A percentile compares a stretch with the other conserved stretches of the same genome.
phyloP scores from a whole-genome alignment of 345 rosid species.

The Cardamine resedifolia region DNA sequence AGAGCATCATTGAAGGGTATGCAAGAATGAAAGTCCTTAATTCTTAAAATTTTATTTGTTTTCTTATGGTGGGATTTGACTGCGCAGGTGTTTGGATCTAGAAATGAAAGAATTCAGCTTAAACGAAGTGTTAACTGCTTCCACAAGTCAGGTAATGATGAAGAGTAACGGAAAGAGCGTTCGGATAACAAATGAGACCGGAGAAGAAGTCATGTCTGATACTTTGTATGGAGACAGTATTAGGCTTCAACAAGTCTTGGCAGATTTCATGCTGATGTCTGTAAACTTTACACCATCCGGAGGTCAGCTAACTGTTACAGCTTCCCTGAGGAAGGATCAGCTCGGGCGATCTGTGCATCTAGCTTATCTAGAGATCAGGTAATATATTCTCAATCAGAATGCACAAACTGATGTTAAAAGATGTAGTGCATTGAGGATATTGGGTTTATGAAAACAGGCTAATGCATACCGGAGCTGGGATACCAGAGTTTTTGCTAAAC shows the following conservation, averaged over 20 bases:
- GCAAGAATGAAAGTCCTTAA: not conserved
- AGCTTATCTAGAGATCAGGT: conserved; percentile 72
- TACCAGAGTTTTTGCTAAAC: conserved; percentile 67
- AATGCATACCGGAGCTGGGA: conserved; percentile 61
- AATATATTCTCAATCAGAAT: conserved; percentile 13
- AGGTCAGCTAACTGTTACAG: conserved; percentile 53
- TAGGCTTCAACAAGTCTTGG: conserved; percentile 81
- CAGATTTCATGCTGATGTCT: conserved; percentile 66
- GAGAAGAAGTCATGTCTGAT: conserved; percentile 53
- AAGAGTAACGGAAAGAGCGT: conserved; percentile 64
- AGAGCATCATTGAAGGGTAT: conserved; percentile 85
- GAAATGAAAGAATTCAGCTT: conserved; percentile 78
- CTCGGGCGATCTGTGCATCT: conserved; percentile 73
- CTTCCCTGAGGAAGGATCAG: conserved; percentile 63
- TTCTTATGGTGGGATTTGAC: conserved; percentile 5
- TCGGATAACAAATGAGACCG: conserved; percentile 49
- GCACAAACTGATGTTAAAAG: not conserved
- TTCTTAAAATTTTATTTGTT: not conserved
- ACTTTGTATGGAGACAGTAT: conserved; percentile 76
- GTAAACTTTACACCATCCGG: conserved; percentile 61
- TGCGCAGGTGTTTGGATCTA: conserved; percentile 66
- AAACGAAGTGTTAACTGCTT: conserved; percentile 52
- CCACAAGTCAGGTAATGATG: conserved; percentile 73
- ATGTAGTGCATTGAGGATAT: conserved; percentile 2
- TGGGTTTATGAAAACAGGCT: conserved; percentile 46